Evolutionary conservation across 495 filamentous ascomycete genomes (phyloP), one percentile per base, ranked within the genome.

Genomic region (Pyronema omphalodes): DNA sequence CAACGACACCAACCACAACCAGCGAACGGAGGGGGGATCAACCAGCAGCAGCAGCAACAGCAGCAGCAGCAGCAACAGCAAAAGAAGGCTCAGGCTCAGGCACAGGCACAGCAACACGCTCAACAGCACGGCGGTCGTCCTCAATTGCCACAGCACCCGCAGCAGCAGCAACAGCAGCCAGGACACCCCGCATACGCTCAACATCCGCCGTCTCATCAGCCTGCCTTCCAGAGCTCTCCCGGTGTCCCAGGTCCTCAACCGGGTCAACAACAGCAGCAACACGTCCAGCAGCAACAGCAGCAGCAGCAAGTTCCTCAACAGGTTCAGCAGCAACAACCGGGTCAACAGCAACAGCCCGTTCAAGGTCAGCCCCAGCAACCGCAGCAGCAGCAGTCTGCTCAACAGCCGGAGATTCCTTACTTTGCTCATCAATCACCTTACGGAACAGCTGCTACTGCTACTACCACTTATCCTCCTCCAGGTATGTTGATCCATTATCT

Each of bases 381-480:
- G 55, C 68, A 61, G 64, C 74, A 73, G 56, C 73, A 77, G 56
- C 68, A 68, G 56, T 70, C 69, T 51, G 66, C 68, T 55, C 68
- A 61, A 63, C 74, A 73, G 56, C 73, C 77, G 68, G 84, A 88
- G 44, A 60, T 70, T 68, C 57, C 73, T n/a, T 87, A 86, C 66
- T 89, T 85, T 72, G 65, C 78, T 53, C 80, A 87, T 64, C 75
- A 77, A 44, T 78, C 76, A 61, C 75, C 83, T 18, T 89, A 89
- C 70, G 79, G 81, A 65, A 80, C 84, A 17, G 63, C 74, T 77
- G 54, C 76, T 74, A 68, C 76, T 78, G 37, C 76, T 80, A 23
- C 77, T 76, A 63, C 79, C 78, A 57, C 58, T 67, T 89, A 86
- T 65, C 77, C 82, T 43, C 80, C 83, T 63, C 81, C 81, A 73